Evolutionary conservation across 805 yeast genomes (phyloP).

Genomic region (Yamadazyma insecticola): DNA sequence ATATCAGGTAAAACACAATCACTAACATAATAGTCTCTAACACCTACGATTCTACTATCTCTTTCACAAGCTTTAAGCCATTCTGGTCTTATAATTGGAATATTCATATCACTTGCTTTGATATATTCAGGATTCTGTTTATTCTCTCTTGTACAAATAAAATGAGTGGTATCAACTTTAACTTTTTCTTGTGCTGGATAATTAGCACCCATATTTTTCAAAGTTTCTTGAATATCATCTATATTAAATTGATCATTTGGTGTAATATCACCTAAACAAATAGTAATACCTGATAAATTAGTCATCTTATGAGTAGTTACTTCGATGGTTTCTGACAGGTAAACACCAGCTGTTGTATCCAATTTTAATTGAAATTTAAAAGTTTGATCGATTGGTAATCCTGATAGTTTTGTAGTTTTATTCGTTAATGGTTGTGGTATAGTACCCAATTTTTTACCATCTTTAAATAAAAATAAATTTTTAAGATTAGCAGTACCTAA

Average conservation of each 20-base stretch:
- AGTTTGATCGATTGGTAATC: slow-evolving; percentile 80
- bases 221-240: slow-evolving; percentile 57
- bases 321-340: slow-evolving; percentile 58
- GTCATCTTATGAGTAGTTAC: slow-evolving; percentile 94
- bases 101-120: slow-evolving; percentile 78
- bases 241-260: slow-evolving; percentile 41
- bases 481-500: slow-evolving; percentile 79
- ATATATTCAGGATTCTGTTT: slow-evolving; percentile 66
- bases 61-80: slow-evolving; percentile 93
- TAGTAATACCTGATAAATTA: slow-evolving; percentile 86
- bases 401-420: slow-evolving; percentile 82
- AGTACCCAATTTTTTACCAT: slow-evolving; percentile 65
- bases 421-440: slow-evolving; percentile 80
- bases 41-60: slow-evolving; percentile 89
- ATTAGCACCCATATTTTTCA: slow-evolving; percentile 72
- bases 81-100: slow-evolving; percentile 93
- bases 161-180: slow-evolving; percentile 90
- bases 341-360: slow-evolving; percentile 88
- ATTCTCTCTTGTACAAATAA: slow-evolving; percentile 60
- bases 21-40: slow-evolving; percentile 75
- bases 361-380: slow-evolving; percentile 77
- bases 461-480: slow-evolving; percentile 73
- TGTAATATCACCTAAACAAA: slow-evolving; percentile 80
- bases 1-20: slow-evolving; percentile 43
- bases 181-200: slow-evolving; percentile 64